These are phyloP conservation scores for Dothistroma pini DNA, from an alignment of 2,329 filamentous ascomycete genomes.

Conservation along the genomic window DNA sequence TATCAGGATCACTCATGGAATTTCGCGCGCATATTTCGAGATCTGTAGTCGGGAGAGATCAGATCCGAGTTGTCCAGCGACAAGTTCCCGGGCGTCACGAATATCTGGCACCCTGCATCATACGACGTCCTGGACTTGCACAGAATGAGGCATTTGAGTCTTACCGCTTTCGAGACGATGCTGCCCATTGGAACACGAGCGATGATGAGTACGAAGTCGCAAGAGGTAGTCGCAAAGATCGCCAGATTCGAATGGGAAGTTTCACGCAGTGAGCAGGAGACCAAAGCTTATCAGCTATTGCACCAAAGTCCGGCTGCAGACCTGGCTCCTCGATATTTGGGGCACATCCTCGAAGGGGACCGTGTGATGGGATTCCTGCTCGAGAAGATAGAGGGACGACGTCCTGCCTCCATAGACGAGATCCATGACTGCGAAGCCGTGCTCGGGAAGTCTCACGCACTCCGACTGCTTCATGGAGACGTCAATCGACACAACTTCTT, in stretches of 20 bases:
- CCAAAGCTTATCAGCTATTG: constrained; percentile 4
- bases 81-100: not conserved
- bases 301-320: not conserved
- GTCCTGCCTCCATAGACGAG: constrained; percentile 8
- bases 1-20: not conserved
- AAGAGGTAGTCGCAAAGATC: constrained; percentile 6
- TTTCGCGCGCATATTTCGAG: not conserved
- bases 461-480: constrained; percentile 15
- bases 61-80: not conserved
- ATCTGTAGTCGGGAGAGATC: not conserved
- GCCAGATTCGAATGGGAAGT: constrained; percentile 12
- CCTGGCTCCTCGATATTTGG: constrained; percentile 5
- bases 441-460: constrained; percentile 11
- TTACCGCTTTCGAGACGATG: not conserved
- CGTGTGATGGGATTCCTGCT: constrained; percentile 11
- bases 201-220: too few species aligned
- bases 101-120: not conserved
- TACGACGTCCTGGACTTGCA: not conserved
- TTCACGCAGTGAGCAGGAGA: constrained; percentile 9
- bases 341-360: constrained; percentile 10
- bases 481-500: constrained; percentile 18
- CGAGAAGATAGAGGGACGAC: constrained; percentile 5
- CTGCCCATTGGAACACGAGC: not conserved
- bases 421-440: constrained; percentile 8
- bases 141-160: not conserved